Percentiles rank a stretch among this genome's conserved stretches.
phyloP scores from a whole-genome alignment of 75 land plant genomes.

The Ceratopteris richardii region DNA sequence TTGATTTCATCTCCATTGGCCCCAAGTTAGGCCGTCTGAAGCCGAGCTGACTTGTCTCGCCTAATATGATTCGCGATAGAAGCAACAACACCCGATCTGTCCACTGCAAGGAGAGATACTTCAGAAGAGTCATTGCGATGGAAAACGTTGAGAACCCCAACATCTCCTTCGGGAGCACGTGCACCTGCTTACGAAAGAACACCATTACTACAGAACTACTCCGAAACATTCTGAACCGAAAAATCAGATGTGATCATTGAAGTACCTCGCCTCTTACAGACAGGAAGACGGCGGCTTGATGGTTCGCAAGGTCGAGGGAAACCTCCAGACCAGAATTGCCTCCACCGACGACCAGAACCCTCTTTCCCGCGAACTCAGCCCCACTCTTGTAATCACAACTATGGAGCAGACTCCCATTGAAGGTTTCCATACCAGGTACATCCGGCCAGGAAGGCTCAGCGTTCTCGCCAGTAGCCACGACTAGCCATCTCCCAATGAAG shows the following conservation, averaged over 20 bases:
- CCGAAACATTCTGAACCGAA: too few species aligned
- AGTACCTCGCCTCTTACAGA: slow-evolving; percentile 21
- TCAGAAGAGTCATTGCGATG: slow-evolving; percentile 57
- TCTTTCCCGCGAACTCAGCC: slow-evolving; percentile 25
- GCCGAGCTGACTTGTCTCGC: slow-evolving; percentile 42
- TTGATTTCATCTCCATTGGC: slow-evolving; percentile 51
- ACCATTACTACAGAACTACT: too few species aligned
- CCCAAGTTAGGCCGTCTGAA: slow-evolving; percentile 49
- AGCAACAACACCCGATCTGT: slow-evolving; percentile 49
- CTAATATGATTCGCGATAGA: slow-evolving; percentile 40
- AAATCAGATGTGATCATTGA: too few species aligned
- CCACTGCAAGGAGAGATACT: slow-evolving; percentile 51
- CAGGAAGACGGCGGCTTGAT: slow-evolving; percentile 29
- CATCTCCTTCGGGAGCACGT: slow-evolving; percentile 68
- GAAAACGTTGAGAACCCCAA: slow-evolving; percentile 65
- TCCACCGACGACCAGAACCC: slow-evolving; percentile 70
- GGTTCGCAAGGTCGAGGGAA: slow-evolving; percentile 62
- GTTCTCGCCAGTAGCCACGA: slow-evolving; percentile 88
- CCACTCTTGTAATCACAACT: slow-evolving; percentile 50
- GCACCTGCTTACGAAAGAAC: slow-evolving; percentile 49
- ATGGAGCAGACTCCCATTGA: slow-evolving; percentile 46
- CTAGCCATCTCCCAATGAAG: slow-evolving; percentile 41
- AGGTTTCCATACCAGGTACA: slow-evolving; percentile 31
- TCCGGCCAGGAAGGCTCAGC: slow-evolving; percentile 57
- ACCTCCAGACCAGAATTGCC: slow-evolving; percentile 92